A percentile compares a stretch with the other conserved stretches of the same genome.
Conservation (phyloP, 208 protist species). For the Trypanosoma rangeli region DNA sequence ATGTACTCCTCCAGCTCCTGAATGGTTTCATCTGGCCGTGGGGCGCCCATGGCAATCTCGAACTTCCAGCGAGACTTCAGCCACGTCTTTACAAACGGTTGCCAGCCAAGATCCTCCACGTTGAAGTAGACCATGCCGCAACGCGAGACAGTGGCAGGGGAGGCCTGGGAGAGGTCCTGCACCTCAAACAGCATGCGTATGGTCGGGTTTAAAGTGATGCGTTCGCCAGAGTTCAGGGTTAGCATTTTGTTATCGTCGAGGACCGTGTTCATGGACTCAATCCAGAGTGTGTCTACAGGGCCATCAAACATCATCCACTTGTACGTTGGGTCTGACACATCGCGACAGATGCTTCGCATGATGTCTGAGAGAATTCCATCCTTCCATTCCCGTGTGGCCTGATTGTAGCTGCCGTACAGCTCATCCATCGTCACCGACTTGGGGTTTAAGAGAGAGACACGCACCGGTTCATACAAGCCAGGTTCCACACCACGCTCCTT, state of each 20-base stretch:
- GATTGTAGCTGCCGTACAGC: constrained; percentile 97
- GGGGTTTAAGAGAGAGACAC: constrained; percentile 95
- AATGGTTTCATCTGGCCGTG: constrained; percentile 88
- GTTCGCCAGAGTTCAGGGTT: constrained; percentile 98
- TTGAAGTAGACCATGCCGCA: constrained; percentile 99
- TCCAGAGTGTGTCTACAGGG: constrained; percentile 99
- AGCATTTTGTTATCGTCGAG: constrained; percentile 99
- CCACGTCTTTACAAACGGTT: constrained; percentile 95
- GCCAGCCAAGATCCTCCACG: constrained; percentile 93
- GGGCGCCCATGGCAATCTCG: constrained; percentile 89
- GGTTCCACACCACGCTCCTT: constrained; percentile 77
- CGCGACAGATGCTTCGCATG: constrained; percentile 93
- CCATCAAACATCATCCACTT: constrained; percentile 99
- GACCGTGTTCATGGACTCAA: constrained; percentile 99
- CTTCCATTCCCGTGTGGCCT: constrained; percentile 97
- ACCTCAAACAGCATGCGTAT: constrained; percentile 99
- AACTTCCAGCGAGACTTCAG: constrained; percentile 80
- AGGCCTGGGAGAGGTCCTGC: constrained; percentile 96
- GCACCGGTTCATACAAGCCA: constrained; percentile 84
- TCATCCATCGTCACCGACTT: constrained; percentile 97
- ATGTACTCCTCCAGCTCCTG: constrained; percentile 85
- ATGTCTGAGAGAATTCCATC: constrained; percentile 97
- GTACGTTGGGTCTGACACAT: constrained; percentile 90
- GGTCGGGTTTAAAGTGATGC: constrained; percentile 96
- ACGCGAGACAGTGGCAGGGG: constrained; percentile 98